These are phyloP conservation scores for Penicillium diatomitis DNA, from an alignment of 495 filamentous ascomycete genomes.

Conservation along the genomic window DNA sequence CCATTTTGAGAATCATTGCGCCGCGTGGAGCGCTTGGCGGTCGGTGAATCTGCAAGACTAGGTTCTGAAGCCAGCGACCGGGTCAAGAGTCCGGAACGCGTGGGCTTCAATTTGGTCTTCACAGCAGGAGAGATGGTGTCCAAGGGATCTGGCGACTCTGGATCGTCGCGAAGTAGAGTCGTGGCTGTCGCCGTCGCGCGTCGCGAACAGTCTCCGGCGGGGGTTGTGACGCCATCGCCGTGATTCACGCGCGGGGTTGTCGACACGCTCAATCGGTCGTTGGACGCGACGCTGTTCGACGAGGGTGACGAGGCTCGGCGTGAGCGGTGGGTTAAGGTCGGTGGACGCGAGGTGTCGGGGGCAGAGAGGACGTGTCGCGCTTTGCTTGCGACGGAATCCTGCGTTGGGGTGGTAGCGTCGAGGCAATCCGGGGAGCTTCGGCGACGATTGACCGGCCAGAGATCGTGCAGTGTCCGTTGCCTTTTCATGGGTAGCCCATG, in stretches of 20 bases:
- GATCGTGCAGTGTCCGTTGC: constrained; percentile 17
- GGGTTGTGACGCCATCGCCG: constrained; percentile 9
- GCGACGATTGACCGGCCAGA: constrained; percentile 17
- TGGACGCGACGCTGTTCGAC: constrained; percentile 10
- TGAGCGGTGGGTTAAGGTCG: constrained; percentile 10
- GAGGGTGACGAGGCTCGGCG: constrained; percentile 13
- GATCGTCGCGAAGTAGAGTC: constrained; percentile 5
- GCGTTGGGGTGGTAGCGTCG: constrained; percentile 19
- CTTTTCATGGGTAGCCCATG: constrained; percentile 23
- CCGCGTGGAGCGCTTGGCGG: constrained; percentile 9
- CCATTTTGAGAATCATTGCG: neutral
- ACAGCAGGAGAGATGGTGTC: constrained; percentile 29
- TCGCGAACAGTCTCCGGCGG: neutral
- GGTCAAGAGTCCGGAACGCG: constrained; percentile 4
- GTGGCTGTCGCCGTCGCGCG: neutral
- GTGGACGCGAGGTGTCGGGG: constrained; percentile 15
- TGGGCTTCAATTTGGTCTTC: constrained; percentile 1
- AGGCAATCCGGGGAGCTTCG: constrained; percentile 34
- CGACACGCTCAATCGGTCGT: constrained; percentile 9
- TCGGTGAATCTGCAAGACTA: constrained; percentile 4
- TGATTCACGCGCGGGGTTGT: constrained; percentile 15
- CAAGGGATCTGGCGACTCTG: constrained; percentile 32
- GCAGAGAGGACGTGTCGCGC: constrained; percentile 15
- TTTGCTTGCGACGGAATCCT: constrained; percentile 6
- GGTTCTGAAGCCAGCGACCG: constrained; percentile 2